These are phyloP conservation scores for Primulina huaijiensis DNA, from an alignment of 257 asterid genomes.

Conservation along the genomic window DNA sequence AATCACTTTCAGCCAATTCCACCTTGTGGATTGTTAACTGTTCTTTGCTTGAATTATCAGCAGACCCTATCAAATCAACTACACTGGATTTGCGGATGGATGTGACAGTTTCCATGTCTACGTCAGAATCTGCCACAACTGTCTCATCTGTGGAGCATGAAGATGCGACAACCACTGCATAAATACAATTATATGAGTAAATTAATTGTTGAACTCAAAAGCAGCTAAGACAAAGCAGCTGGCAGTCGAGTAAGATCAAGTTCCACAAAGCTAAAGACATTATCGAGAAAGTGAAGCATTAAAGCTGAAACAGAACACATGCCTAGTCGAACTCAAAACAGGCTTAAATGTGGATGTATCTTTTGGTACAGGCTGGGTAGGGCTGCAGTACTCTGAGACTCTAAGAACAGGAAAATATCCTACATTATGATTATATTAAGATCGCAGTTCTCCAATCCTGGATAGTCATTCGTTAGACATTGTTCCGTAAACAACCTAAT, in stretches of 20 bases:
- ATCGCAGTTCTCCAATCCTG: not conserved
- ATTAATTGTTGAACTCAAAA: not conserved
- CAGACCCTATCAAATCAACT: conserved; percentile 37
- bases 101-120: conserved; percentile 71
- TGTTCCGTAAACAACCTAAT: too few species aligned
- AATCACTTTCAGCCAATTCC: conserved; percentile 34
- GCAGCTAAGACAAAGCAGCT: not conserved
- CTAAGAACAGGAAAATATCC: not conserved
- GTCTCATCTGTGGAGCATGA: conserved; percentile 98
- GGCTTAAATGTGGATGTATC: not conserved
- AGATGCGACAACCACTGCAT: conserved; percentile 76
- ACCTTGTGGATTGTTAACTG: conserved; percentile 26
- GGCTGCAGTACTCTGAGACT: not conserved
- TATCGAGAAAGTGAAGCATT: not conserved
- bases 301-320: not conserved
- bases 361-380: not conserved
- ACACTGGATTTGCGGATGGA: conserved; percentile 41
- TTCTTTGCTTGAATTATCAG: conserved; percentile 43
- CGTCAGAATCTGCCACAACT: conserved; percentile 92
- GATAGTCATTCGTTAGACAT: not conserved
- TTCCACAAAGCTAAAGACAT: not conserved
- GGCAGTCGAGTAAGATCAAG: not conserved
- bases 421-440: too few species aligned
- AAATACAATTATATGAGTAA: conserved; percentile 9
- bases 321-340: not conserved